Evolutionary conservation across 495 filamentous ascomycete genomes (phyloP).

Genomic region (Aeminium ludgeri): DNA sequence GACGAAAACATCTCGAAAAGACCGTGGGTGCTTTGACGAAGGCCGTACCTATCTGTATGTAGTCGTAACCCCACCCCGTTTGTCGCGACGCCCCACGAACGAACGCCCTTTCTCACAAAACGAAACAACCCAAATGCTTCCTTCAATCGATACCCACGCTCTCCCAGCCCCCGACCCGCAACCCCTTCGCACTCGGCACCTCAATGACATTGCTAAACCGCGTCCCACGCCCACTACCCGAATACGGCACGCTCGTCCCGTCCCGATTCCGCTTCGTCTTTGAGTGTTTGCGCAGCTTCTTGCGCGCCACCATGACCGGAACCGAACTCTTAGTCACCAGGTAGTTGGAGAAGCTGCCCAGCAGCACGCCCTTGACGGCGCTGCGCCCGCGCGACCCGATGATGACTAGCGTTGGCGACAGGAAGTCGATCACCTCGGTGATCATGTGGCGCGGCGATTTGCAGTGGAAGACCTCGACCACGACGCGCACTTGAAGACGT

Average conservation of each 20-base stretch:
- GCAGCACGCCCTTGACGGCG: slow-evolving; percentile 79
- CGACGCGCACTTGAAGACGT: slow-evolving; percentile 71
- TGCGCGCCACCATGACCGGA: slow-evolving; percentile 39
- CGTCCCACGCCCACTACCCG: slow-evolving; percentile 4
- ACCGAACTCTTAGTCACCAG: slow-evolving; percentile 88
- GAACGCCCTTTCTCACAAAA: too few species aligned
- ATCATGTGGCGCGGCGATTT: slow-evolving; percentile 58
- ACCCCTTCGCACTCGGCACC: slow-evolving; percentile 9
- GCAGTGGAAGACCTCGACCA: slow-evolving; percentile 94
- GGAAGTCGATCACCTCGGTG: slow-evolving; percentile 55
- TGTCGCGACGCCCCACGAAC: too few species aligned
- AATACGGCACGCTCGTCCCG: slow-evolving; percentile 12
- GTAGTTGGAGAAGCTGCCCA: slow-evolving; percentile 94
- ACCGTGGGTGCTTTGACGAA: too few species aligned
- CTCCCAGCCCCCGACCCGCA: slow-evolving; percentile 14
- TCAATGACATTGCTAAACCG: slow-evolving; percentile 16
- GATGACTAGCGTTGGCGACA: slow-evolving; percentile 85
- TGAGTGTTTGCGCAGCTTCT: slow-evolving; percentile 26
- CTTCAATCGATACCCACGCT: slow-evolving; percentile 16
- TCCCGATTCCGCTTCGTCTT: slow-evolving; percentile 17
- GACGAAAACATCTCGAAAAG: too few species aligned
- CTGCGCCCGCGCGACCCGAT: slow-evolving; percentile 78
- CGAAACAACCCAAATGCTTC: too few species aligned
- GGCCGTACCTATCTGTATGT: too few species aligned
- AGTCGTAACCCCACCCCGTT: too few species aligned